Conservation (phyloP, 495 filamentous ascomycete species). For the Penicillium subrubescens region DNA sequence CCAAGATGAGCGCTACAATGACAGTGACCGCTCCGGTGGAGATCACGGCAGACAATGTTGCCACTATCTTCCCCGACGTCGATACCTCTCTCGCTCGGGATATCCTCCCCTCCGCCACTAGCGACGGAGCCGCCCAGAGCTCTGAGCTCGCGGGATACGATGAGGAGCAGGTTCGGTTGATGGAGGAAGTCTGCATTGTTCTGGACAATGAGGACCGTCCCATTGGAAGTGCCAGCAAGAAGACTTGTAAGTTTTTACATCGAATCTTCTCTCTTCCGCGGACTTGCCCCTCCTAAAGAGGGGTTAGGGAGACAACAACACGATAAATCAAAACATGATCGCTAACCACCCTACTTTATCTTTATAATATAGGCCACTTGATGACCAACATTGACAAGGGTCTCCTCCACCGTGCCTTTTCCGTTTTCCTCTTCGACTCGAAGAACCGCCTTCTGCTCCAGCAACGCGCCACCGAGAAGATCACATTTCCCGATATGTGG, state of each 20-base stretch:
- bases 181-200: slow-evolving; percentile 99
- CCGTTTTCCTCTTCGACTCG: slow-evolving; percentile 93
- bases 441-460: slow-evolving; percentile 89
- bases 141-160: slow-evolving; percentile 80
- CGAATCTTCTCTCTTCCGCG: slow-evolving; percentile 3
- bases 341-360: background rate
- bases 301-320: slow-evolving; percentile 6
- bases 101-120: slow-evolving; percentile 53
- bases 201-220: slow-evolving; percentile 88
- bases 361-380: slow-evolving; percentile 70
- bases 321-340: background rate
- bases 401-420: slow-evolving; percentile 95
- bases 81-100: slow-evolving; percentile 74
- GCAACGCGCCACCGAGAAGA: slow-evolving; percentile 95
- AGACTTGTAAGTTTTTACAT: slow-evolving; percentile 70
- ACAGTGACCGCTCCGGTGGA: slow-evolving; percentile 40
- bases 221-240: slow-evolving; percentile 98
- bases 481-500: slow-evolving; percentile 99
- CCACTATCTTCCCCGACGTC: slow-evolving; percentile 92
- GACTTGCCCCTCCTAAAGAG: slow-evolving; percentile 8
- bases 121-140: slow-evolving; percentile 35
- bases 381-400: slow-evolving; percentile 98
- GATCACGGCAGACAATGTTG: slow-evolving; percentile 84
- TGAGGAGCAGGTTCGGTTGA: slow-evolving; percentile 93
- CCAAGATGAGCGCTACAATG: slow-evolving; percentile 54